These are phyloP conservation scores for Dinochytrium kinnereticum DNA, from an alignment of 371 early-diverging fungal species.

Conservation along the genomic window DNA sequence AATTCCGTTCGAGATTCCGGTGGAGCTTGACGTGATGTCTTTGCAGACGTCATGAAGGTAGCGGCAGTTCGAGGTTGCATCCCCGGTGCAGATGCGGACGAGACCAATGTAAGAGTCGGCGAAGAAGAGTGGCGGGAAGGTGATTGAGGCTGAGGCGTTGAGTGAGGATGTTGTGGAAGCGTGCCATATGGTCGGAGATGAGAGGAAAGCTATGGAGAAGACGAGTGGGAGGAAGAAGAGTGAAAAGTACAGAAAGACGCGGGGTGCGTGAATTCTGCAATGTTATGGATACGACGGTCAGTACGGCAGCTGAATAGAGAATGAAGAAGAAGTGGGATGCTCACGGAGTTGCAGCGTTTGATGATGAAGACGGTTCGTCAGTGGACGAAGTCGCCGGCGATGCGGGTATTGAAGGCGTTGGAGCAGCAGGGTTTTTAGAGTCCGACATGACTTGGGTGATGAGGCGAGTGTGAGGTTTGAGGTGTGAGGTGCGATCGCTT, in stretches of 20 bases:
- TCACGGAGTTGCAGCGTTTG: too few species aligned
- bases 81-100: conserved; percentile 10
- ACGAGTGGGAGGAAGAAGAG: conserved; percentile 17
- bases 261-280: conserved; percentile 14
- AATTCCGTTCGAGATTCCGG: conserved; percentile 1
- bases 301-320: too few species aligned
- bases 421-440: too few species aligned
- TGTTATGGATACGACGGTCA: too few species aligned
- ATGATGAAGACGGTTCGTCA: too few species aligned
- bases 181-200: neutral
- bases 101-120: conserved; percentile 3
- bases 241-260: conserved; percentile 18
- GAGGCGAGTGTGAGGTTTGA: too few species aligned
- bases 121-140: neutral
- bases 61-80: neutral
- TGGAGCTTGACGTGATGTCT: neutral
- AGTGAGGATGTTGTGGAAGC: conserved; percentile 2
- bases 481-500: too few species aligned
- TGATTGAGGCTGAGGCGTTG: too few species aligned
- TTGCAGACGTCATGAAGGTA: conserved; percentile 4
- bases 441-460: too few species aligned
- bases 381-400: too few species aligned
- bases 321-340: too few species aligned
- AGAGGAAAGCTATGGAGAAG: conserved; percentile 14
- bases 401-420: too few species aligned